Conservation (phyloP, 768 basidiomycete species). For the Mycena amicta region DNA sequence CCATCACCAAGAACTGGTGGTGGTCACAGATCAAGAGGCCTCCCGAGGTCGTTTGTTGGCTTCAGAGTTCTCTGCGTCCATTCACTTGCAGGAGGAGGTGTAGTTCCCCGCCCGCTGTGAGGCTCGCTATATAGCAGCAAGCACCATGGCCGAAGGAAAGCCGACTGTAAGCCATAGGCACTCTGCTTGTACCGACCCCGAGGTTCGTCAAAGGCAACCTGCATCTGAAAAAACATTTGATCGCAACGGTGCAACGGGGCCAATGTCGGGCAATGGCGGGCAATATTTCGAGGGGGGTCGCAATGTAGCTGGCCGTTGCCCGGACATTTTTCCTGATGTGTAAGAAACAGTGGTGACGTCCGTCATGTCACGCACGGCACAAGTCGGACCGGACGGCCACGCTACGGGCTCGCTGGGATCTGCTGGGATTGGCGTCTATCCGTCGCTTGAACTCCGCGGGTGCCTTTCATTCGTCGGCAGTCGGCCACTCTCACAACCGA, state of each 20-base stretch:
- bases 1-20: too few relatives aligned
- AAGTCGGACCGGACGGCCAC: background rate
- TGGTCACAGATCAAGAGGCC: background rate
- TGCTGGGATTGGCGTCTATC: background rate
- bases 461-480: background rate
- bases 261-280: too few relatives aligned
- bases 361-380: too few relatives aligned
- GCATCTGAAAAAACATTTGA: background rate
- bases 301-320: too few relatives aligned
- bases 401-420: background rate
- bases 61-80: background rate
- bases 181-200: background rate
- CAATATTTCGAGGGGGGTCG: too few relatives aligned
- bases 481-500: background rate
- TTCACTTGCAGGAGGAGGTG: too few relatives aligned
- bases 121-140: background rate
- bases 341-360: too few relatives aligned
- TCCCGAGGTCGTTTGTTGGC: slow-evolving; percentile 21
- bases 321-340: too few relatives aligned
- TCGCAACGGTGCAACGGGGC: background rate
- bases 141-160: background rate
- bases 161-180: background rate
- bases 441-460: background rate
- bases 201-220: background rate
- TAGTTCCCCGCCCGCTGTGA: background rate